A percentile compares a stretch with the other conserved stretches of the same genome.
Conservation (phyloP, 2,329 filamentous ascomycete species). For the Penicillium sp. region DNA sequence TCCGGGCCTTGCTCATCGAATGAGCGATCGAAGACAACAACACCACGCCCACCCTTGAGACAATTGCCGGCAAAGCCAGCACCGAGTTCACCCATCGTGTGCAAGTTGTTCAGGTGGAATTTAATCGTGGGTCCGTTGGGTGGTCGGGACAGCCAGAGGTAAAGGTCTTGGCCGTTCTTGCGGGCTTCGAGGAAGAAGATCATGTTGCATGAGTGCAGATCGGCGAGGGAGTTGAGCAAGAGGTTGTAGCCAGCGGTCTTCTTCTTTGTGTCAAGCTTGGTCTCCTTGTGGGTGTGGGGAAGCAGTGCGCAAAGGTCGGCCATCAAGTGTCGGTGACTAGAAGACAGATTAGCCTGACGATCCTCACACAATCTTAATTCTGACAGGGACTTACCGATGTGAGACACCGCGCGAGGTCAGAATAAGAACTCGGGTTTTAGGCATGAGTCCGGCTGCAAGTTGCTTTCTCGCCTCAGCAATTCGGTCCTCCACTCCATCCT, state of each 20-base stretch:
- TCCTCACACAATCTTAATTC: too few species aligned
- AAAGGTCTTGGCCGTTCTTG: slow-evolving; percentile 82
- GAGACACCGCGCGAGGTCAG: slow-evolving; percentile 90
- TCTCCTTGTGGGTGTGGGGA: slow-evolving; percentile 88
- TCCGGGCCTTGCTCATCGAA: slow-evolving; percentile 74
- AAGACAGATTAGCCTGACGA: slow-evolving; percentile 12
- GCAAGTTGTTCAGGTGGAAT: slow-evolving; percentile 54
- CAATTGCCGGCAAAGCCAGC: slow-evolving; percentile 83
- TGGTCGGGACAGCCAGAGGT: slow-evolving; percentile 86
- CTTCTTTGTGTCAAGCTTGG: slow-evolving; percentile 93
- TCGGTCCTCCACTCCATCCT: slow-evolving; percentile 23
- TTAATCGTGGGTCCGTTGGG: slow-evolving; percentile 74
- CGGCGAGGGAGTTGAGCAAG: slow-evolving; percentile 69
- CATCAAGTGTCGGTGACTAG: slow-evolving; percentile 84
- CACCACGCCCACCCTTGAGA: slow-evolving; percentile 81
- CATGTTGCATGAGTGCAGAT: slow-evolving; percentile 90
- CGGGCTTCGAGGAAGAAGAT: slow-evolving; percentile 91
- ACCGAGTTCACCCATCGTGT: slow-evolving; percentile 94
- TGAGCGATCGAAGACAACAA: slow-evolving; percentile 83
- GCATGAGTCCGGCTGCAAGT: slow-evolving; percentile 33
- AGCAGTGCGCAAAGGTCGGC: slow-evolving; percentile 84
- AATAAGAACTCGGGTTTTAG: slow-evolving; percentile 66
- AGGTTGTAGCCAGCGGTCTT: slow-evolving; percentile 55
- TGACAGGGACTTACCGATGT: slow-evolving; percentile 55
- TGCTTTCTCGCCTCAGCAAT: slow-evolving; percentile 28